phyloP scores from a whole-genome alignment of 305 asterid species.

The Plantago lanceolata region DNA sequence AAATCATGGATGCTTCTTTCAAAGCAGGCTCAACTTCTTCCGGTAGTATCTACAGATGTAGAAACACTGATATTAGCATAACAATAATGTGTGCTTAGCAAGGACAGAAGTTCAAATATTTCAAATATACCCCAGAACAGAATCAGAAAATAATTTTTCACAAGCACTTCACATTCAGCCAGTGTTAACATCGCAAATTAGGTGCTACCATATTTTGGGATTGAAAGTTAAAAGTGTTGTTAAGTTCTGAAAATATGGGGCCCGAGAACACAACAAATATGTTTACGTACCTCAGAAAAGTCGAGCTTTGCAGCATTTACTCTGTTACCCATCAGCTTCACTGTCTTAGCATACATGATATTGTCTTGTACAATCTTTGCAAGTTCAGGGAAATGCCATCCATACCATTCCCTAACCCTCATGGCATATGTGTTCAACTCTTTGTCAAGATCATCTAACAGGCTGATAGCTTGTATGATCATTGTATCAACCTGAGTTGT shows the following conservation, averaged over 20 bases:
- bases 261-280: not conserved
- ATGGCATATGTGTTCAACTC: slow-evolving; percentile 91
- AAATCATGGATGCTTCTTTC: slow-evolving; percentile 78
- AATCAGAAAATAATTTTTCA: not conserved
- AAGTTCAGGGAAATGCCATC: slow-evolving; percentile 98
- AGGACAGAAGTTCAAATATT: not conserved
- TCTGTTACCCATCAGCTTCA: slow-evolving; percentile 87
- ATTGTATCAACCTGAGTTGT: slow-evolving; percentile 76
- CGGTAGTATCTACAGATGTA: slow-evolving; percentile 50
- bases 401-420: slow-evolving; percentile 98
- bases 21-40: slow-evolving; percentile 81
- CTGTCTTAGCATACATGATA: slow-evolving; percentile 72
- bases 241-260: not conserved
- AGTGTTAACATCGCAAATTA: too few relatives aligned
- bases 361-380: slow-evolving; percentile 86
- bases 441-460: slow-evolving; percentile 92
- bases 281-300: slow-evolving; percentile 68
- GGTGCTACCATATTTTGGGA: not conserved
- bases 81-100: not conserved
- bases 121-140: not conserved
- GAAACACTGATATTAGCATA: not conserved
- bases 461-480: slow-evolving; percentile 92
- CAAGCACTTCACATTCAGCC: too few relatives aligned
- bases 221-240: not conserved
- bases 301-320: slow-evolving; percentile 77